Base-by-base conservation (phyloP, 2,329 filamentous ascomycete species). In the Paracamarosporium sp. region DNA sequence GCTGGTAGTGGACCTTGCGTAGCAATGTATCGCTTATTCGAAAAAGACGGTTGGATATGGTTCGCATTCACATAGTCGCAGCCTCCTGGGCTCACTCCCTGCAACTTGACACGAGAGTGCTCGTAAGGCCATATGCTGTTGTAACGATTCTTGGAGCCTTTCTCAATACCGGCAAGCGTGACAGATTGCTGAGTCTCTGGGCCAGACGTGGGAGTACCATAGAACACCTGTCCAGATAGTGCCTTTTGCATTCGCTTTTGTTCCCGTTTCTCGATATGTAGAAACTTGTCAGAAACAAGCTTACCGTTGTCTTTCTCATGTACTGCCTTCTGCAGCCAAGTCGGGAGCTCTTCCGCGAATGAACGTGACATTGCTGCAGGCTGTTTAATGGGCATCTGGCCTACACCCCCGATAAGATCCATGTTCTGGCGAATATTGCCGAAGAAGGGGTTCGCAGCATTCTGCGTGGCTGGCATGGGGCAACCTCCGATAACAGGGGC, bases 31-130 rank as follows among this genome's bases (percentile, higher is more conserved):
- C 88, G 86, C 81, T 96, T 97, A 74, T 96, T 89, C 63, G 91
- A 96, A 65, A 90, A 85, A 27, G 88, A 85, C 1, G 93, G 86
- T 73, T 90, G 89, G 60, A 98, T 81, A 66, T 96, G 87, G 73
- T 91, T 98, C 17, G 93, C 95, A 72, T 99, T 99, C 78, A 99
- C 88, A 70, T 99, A 99, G 75, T 99, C 95, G 75, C 94, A 97
- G 22, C 82, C 83, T 12, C 88, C 89, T 1, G 84, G 80, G 0
- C 85, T 80, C 33, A 89, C 86, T 40, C 87, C 86, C 63, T 90
- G 84, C 45, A 99, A 78, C 64, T 87, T 92, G 53, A 99, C 95
- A 57, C 95, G 84, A 2, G 92, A 89, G 76, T 99, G 95, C 71
- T 98, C 94, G 73, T 96, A 99, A 0, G 95, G 95, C 78, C 96